Conservation (phyloP, 495 filamentous ascomycete genomes). For the Penicillium cinerascens region DNA sequence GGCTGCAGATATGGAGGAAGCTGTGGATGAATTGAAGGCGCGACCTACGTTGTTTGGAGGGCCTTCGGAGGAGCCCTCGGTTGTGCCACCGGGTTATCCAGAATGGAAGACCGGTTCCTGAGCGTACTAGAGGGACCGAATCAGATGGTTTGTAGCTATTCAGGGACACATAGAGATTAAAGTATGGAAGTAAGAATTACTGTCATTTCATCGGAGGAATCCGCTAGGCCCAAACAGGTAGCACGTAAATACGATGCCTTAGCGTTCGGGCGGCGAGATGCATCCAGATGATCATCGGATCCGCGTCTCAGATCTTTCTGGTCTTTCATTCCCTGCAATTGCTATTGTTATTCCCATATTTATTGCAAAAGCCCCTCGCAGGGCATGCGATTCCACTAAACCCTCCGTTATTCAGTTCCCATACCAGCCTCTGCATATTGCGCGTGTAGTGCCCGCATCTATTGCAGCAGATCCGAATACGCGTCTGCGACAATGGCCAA, state of each 20-base stretch:
- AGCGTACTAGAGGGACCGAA: neutral
- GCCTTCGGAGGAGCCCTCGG: constrained; percentile 14
- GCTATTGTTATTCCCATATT: constrained; percentile 19
- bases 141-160: neutral
- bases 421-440: neutral
- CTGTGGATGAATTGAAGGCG: neutral
- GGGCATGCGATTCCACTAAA: neutral
- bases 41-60: neutral
- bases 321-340: constrained; percentile 1
- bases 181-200: neutral
- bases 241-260: constrained; percentile 26
- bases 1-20: constrained; percentile 5
- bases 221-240: constrained; percentile 22
- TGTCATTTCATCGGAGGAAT: neutral
- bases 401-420: neutral
- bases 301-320: neutral
- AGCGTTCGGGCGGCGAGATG: constrained; percentile 5
- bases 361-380: neutral
- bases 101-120: constrained; percentile 20
- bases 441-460: constrained; percentile 1
- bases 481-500: constrained; percentile 34
- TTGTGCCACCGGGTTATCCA: constrained; percentile 23
- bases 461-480: constrained; percentile 11
- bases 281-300: constrained; percentile 2
- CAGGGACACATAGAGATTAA: neutral